These are phyloP conservation scores for Phellopilus nigrolimitatus DNA, from an alignment of 1,284 basidiomycete genomes.

Conservation along the genomic window DNA sequence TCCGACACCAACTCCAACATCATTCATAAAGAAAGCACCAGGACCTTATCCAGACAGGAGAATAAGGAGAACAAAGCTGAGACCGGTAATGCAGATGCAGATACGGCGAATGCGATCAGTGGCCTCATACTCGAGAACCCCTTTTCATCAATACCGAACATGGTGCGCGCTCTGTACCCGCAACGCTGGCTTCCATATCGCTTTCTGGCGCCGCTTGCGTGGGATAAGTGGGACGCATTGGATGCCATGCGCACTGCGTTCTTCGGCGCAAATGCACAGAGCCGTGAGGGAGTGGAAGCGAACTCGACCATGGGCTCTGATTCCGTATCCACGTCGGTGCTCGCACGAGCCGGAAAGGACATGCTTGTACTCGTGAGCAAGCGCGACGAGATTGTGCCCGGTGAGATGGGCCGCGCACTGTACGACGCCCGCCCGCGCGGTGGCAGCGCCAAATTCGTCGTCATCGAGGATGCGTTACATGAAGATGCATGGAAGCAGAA, in stretches of 20 bases:
- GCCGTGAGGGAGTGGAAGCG: background rate
- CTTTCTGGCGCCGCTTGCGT: conserved; percentile 39
- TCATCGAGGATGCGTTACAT: conserved; percentile 37
- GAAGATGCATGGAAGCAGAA: conserved; percentile 38
- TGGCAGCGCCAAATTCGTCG: conserved; percentile 23
- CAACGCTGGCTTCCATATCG: conserved; percentile 47
- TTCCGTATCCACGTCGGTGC: background rate
- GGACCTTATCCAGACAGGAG: background rate
- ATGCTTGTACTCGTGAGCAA: conserved; percentile 37
- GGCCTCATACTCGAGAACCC: conserved; percentile 49
- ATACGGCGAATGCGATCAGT: conserved; percentile 23
- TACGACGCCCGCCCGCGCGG: conserved; percentile 22
- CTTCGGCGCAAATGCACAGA: too few species aligned
- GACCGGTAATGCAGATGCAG: background rate
- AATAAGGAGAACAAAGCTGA: conserved; percentile 5
- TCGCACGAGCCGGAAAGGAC: conserved; percentile 14
- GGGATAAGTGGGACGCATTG: conserved; percentile 45
- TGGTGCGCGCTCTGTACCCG: conserved; percentile 47
- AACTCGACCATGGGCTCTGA: background rate
- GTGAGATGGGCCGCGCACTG: conserved; percentile 34
- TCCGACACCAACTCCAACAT: too few species aligned
- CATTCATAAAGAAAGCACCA: too few species aligned
- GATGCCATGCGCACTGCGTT: conserved; percentile 24
- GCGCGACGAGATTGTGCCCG: conserved; percentile 45
- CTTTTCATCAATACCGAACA: conserved; percentile 43